Evolutionary conservation across 2,329 filamentous ascomycete species (phyloP), one percentile per base, ranked within the genome.

Genomic region (Monilinia laxa): DNA sequence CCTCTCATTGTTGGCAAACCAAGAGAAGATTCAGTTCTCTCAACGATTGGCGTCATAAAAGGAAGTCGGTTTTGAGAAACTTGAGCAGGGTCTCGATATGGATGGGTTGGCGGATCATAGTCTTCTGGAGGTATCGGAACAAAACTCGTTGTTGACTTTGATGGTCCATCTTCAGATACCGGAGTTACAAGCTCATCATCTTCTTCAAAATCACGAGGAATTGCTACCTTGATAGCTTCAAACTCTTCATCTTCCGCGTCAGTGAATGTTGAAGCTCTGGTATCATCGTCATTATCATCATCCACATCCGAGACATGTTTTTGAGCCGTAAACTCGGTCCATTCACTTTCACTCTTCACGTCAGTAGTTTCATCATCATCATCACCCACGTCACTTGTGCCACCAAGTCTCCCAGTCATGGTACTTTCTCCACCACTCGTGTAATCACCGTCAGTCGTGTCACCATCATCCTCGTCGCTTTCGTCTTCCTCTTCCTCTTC

Each of bases 11-110:
- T 87, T 5, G 85, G 84, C 53, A 89, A 79, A 47, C 89, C 89
- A 6, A 98, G 80, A 0, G 93, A 97, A 14, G 89, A 90, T 78
- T 99, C 95, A 0, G 95, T 99, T 73, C 92, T 89, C 78, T 99
- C 95, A 1, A 95, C 94, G 71, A 99, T 99, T 1, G 95, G 95
- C 0, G 95, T 99, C 95, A 99, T 98, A 77, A 98, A 99, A 3
- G 94, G 95, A 12, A 98, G 82, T 65, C 93, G 89, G 78, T 93
- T 97, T 75, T 97, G 96, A 68, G 93, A 92, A 77, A 89, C 84
- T 76, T 93, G 85, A 47, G 81, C 85, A 75, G 92, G 87, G 78
- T 97, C 91, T 75, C 93, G 88, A 82, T 90, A 97, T 67, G 91
- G 90, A 58, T 89, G 85, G 66, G 85, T 90, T 23, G 92, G 90